Base-by-base conservation (phyloP, 1,139 yeast genomes). In the Kurtzmaniella quercitrusa region DNA sequence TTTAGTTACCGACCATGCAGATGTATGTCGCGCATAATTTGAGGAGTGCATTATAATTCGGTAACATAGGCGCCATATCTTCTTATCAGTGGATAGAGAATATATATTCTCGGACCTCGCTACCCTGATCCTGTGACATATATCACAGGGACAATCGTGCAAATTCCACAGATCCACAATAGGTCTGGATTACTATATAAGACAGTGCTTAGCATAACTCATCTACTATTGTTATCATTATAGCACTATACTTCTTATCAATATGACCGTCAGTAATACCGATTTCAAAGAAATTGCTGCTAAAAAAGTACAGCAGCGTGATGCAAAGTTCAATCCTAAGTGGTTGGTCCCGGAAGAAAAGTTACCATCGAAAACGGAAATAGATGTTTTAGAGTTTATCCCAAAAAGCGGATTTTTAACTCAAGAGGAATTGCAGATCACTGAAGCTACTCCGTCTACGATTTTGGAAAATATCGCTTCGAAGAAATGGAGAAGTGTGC, bases 311-410 rank as follows among this genome's bases (percentile, higher is more conserved):
- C 58, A 59, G 5, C 56, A 55, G 38, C 62, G 77, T 55, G 65
- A 73, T 47, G 49, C 62, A 7, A 60, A 63, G 41, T 65, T 72
- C 55, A 55, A 60, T 36, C 50, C 59, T 5, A 68, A 71, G 46
- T 73, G 77, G 77, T 49, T 70, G 33, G 54, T 70, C 11, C 69
- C 73, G 3, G 57, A 59, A 23, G 55, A 54, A 3, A 46, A 63
- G 34, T 62, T 73, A 29, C 70, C 73, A 2, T 37, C 46, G 9
- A 38, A 47, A 1, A 56, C 56, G 2, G 56, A 56, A 11, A 62
- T 57, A 42, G 75, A 70, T 48, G 77, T 73, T 3, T 50, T 63
- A 9, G 42, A 49, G 2, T 72, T 68, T 63, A 72, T 74, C 31
- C 51, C 49, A 3, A 50, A 55, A 12, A 42, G 61, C 44, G 55